phyloP scores from a whole-genome alignment of 345 rosid genomes.

The Kernera saxatilis region DNA sequence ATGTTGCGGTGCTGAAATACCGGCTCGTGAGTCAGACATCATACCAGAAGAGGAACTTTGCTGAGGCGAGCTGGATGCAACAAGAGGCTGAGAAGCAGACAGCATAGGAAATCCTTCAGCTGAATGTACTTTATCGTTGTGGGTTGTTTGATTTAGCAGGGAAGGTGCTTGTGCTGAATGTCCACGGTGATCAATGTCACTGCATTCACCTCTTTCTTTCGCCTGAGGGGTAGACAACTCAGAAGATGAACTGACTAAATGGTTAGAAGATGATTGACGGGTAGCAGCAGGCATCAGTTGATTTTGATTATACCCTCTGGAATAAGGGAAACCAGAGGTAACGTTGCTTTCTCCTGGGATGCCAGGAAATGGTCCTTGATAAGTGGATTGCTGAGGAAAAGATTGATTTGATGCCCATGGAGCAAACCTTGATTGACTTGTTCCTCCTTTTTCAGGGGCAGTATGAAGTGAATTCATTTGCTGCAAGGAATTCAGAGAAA shows the following conservation, averaged over 20 bases:
- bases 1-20: constrained; percentile 38
- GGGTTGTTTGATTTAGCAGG: constrained; percentile 23
- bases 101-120: constrained; percentile 43
- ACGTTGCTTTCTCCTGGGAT: constrained; percentile 35
- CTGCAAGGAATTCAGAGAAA: constrained; percentile 41
- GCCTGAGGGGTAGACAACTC: constrained; percentile 37
- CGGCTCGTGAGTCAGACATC: constrained; percentile 35
- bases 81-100: constrained; percentile 37
- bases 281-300: constrained; percentile 35
- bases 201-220: constrained; percentile 35
- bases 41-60: constrained; percentile 36
- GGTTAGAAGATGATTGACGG: constrained; percentile 30
- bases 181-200: constrained; percentile 42
- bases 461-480: constrained; percentile 23
- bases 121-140: constrained; percentile 29
- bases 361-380: constrained; percentile 38
- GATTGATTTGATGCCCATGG: constrained; percentile 43
- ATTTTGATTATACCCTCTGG: constrained; percentile 40
- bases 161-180: constrained; percentile 41
- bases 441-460: constrained; percentile 39
- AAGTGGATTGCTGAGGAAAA: constrained; percentile 36
- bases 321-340: constrained; percentile 43
- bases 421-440: constrained; percentile 39
- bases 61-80: constrained; percentile 36
- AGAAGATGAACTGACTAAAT: constrained; percentile 31